A percentile compares a stretch with the other conserved stretches of the same genome.
Conservation (phyloP, 139 green algal genomes). For the Tetradesmus lagerheimii region DNA sequence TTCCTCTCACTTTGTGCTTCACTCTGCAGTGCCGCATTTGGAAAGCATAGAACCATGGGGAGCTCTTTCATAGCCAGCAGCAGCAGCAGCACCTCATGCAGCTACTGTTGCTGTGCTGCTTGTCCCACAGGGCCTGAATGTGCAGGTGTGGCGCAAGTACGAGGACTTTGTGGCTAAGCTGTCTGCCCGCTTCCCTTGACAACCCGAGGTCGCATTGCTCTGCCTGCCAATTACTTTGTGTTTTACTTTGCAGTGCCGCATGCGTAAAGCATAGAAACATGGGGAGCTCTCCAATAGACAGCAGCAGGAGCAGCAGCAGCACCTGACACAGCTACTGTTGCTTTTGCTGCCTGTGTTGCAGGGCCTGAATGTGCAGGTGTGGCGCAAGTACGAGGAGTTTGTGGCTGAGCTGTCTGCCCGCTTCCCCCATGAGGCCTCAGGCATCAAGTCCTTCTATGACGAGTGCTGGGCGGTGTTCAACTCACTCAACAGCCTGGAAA, state of each 20-base stretch:
- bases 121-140: conserved; percentile 69
- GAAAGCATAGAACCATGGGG: no score
- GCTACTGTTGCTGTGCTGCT: no score
- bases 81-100: no score
- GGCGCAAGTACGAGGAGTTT: conserved; percentile 92
- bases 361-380: conserved; percentile 87
- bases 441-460: conserved; percentile 84
- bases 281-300: conserved; percentile 65
- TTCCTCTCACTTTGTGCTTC: no score
- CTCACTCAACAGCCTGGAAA: conserved; percentile 70
- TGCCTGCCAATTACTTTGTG: not conserved
- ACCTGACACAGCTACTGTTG: conserved; percentile 59
- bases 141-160: conserved; percentile 92
- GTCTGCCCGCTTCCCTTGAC: not conserved
- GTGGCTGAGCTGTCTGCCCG: conserved; percentile 79
- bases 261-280: conserved; percentile 52
- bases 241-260: not conserved
- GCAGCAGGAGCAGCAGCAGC: no score
- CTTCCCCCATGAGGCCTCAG: conserved; percentile 71
- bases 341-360: conserved; percentile 25
- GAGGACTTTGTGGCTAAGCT: conserved; percentile 93
- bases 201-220: no score
- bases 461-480: conserved; percentile 90
- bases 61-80: no score
- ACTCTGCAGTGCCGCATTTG: no score